A percentile compares a stretch with the other conserved stretches of the same genome.
phyloP scores from a whole-genome alignment of 2,329 filamentous ascomycete species.

The Penicillium sp. region DNA sequence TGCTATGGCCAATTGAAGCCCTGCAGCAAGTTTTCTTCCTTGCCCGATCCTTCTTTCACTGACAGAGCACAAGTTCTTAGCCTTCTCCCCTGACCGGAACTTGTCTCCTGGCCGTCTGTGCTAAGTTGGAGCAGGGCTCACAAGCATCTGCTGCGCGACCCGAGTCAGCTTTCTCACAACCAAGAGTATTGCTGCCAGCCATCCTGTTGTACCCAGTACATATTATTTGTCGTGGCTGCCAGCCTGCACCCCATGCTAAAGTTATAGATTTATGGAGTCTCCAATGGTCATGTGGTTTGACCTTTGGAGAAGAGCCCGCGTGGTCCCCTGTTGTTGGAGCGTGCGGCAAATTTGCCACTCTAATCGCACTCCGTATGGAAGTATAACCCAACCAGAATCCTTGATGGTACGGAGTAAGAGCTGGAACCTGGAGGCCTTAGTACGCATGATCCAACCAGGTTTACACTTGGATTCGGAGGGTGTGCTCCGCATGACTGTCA shows the following conservation, averaged over 20 bases:
- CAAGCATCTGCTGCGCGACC: background rate
- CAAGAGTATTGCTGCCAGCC: too few species aligned
- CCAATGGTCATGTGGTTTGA: slow-evolving; percentile 5
- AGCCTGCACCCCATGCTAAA: slow-evolving; percentile 1
- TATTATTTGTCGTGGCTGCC: background rate
- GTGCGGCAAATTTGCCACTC: slow-evolving; percentile 9
- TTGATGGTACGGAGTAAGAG: background rate
- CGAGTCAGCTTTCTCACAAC: background rate
- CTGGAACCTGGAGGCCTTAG: background rate
- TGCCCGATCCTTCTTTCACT: slow-evolving; percentile 3
- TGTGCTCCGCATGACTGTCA: background rate
- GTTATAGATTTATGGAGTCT: background rate
- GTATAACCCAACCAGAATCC: background rate
- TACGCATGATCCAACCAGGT: background rate
- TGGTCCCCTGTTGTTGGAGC: slow-evolving; percentile 5
- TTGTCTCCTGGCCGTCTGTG: background rate
- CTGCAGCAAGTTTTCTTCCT: slow-evolving; percentile 4
- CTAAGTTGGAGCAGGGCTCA: background rate
- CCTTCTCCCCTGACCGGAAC: background rate
- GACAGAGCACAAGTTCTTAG: background rate
- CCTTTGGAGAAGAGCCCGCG: slow-evolving; percentile 1
- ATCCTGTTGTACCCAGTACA: background rate
- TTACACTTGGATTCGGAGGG: background rate
- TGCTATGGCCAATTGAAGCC: slow-evolving; percentile 20
- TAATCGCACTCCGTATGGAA: background rate